Percentiles rank a stretch among this genome's conserved stretches.
Conservation (phyloP, 2,329 filamentous ascomycete species). For the Hypoxylon sp. region DNA sequence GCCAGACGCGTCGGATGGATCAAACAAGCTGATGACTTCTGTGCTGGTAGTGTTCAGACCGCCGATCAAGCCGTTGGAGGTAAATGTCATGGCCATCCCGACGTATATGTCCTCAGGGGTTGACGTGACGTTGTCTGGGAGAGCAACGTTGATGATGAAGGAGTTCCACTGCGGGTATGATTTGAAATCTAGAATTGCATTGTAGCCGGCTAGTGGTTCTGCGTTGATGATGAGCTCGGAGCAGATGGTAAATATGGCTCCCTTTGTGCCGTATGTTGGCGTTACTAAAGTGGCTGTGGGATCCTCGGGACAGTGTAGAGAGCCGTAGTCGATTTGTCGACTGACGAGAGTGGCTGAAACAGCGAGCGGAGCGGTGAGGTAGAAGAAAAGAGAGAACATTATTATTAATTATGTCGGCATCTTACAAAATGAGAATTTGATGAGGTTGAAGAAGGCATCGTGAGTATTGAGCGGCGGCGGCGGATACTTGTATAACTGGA, state of each 20-base stretch:
- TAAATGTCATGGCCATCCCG: slow-evolving; percentile 50
- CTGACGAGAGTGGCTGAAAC: slow-evolving; percentile 9
- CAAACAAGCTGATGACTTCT: slow-evolving; percentile 48
- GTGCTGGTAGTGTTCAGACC: slow-evolving; percentile 49
- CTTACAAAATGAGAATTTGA: not conserved
- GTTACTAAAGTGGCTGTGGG: slow-evolving; percentile 32
- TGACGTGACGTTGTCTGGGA: slow-evolving; percentile 45
- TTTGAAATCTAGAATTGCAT: slow-evolving; percentile 49
- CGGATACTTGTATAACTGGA: not conserved
- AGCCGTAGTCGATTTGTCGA: slow-evolving; percentile 33
- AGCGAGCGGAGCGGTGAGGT: slow-evolving; percentile 7
- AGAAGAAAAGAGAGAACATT: not conserved
- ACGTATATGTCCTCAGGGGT: slow-evolving; percentile 48
- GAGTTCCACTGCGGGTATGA: slow-evolving; percentile 50
- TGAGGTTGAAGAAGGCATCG: not conserved
- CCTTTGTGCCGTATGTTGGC: slow-evolving; percentile 45
- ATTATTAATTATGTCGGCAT: not conserved
- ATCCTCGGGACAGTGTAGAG: slow-evolving; percentile 37
- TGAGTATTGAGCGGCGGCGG: not conserved
- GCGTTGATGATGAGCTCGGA: slow-evolving; percentile 47
- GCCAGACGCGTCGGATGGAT: slow-evolving; percentile 5
- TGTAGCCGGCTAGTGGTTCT: slow-evolving; percentile 33
- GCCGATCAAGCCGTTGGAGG: slow-evolving; percentile 45
- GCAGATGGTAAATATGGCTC: slow-evolving; percentile 49
- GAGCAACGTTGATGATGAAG: slow-evolving; percentile 47